phyloP scores from a whole-genome alignment of 805 yeast species.

The Yamadazyma phyllophila region DNA sequence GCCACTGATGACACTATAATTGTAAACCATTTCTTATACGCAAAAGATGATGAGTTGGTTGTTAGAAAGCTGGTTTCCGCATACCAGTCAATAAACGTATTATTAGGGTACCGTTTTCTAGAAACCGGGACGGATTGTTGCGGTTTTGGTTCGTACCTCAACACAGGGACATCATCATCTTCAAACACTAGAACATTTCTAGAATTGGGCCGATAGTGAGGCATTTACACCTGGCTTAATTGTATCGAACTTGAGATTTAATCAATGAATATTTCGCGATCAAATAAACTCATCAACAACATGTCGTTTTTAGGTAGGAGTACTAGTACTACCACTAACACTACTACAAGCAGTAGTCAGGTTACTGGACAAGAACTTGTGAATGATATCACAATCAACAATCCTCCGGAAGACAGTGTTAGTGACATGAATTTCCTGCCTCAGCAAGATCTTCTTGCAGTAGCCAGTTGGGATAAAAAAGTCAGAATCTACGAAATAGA shows the following conservation, averaged over 20 bases:
- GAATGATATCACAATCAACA: slow-evolving; percentile 66
- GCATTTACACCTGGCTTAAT: not conserved
- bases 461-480: slow-evolving; percentile 91
- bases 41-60: slow-evolving; percentile 9
- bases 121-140: not conserved
- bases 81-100: slow-evolving; percentile 53
- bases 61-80: slow-evolving; percentile 35
- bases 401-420: slow-evolving; percentile 90
- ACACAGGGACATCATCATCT: slow-evolving; percentile 7
- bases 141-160: slow-evolving; percentile 5
- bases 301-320: slow-evolving; percentile 25
- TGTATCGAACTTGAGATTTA: too few relatives aligned
- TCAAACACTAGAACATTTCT: slow-evolving; percentile 2
- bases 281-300: not conserved
- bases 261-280: not conserved
- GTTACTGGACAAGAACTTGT: slow-evolving; percentile 51
- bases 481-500: slow-evolving; percentile 88
- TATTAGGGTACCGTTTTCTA: slow-evolving; percentile 30
- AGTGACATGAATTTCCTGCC: slow-evolving; percentile 85
- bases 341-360: slow-evolving; percentile 18
- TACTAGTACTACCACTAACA: slow-evolving; percentile 13
- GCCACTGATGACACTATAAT: slow-evolving; percentile 43
- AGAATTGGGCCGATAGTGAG: slow-evolving; percentile 1
- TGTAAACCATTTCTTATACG: slow-evolving; percentile 46
- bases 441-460: slow-evolving; percentile 75